Evolutionary conservation across 179 eudicot species (phyloP).

Genomic region (Sideroxylon spinosum): DNA sequence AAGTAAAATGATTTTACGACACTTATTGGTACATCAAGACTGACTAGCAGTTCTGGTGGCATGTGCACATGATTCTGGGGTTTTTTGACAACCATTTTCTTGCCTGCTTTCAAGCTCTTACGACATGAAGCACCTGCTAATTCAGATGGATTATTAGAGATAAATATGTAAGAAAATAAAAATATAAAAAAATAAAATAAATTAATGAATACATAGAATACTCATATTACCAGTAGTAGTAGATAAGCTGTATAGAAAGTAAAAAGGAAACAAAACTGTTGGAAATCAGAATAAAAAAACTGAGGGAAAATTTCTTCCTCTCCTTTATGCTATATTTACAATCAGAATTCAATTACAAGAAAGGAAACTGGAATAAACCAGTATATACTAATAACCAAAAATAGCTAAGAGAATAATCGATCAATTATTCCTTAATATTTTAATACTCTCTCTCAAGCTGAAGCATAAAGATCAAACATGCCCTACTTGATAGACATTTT

Average conservation of each 20-base stretch:
- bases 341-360: no score
- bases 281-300: no score
- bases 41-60: conserved; percentile 87
- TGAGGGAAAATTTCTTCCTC: no score
- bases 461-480: no score
- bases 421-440: no score
- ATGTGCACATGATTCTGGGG: conserved; percentile 52
- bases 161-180: background rate
- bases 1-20: conserved; percentile 61
- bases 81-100: conserved; percentile 22
- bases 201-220: background rate
- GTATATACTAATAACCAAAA: no score
- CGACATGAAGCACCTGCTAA: conserved; percentile 26
- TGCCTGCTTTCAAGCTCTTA: conserved; percentile 29
- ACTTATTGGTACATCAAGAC: conserved; percentile 43
- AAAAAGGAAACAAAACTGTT: background rate
- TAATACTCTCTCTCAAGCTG: no score
- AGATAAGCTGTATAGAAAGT: background rate
- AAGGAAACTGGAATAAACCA: no score
- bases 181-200: no score
- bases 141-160: background rate
- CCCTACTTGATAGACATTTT: no score
- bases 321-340: no score
- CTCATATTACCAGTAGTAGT: background rate
- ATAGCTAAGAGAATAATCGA: no score